Conservation (phyloP, 768 basidiomycete genomes). For the Tylopilus sp. region DNA sequence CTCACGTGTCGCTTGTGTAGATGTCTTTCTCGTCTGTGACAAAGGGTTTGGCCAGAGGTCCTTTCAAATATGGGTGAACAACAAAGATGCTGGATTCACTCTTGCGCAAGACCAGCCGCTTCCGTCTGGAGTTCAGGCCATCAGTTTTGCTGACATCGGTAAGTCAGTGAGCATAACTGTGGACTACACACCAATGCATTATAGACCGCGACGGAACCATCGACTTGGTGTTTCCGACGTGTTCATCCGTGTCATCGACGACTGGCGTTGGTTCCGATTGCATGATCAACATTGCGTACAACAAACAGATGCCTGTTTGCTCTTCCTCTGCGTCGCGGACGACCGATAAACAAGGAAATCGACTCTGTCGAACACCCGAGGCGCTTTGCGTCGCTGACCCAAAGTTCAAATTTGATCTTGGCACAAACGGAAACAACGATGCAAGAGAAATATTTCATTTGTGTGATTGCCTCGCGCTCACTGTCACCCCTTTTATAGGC, state of each 20-base stretch:
- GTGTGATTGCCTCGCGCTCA: neutral
- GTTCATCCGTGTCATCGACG: slow-evolving; percentile 60
- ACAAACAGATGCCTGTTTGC: slow-evolving; percentile 85
- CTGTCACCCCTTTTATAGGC: slow-evolving; percentile 38
- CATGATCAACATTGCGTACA: slow-evolving; percentile 88
- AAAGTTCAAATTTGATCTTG: slow-evolving; percentile 74
- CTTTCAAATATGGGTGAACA: slow-evolving; percentile 92
- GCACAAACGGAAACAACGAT: slow-evolving; percentile 44
- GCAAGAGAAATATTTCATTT: slow-evolving; percentile 32
- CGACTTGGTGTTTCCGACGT: slow-evolving; percentile 90
- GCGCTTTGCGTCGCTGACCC: slow-evolving; percentile 82
- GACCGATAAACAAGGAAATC: slow-evolving; percentile 44
- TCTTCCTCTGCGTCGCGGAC: slow-evolving; percentile 48
- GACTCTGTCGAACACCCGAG: slow-evolving; percentile 69
- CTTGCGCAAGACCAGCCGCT: slow-evolving; percentile 65
- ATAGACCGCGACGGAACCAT: slow-evolving; percentile 94
- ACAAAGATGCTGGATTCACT: slow-evolving; percentile 70
- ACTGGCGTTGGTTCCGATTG: slow-evolving; percentile 77
- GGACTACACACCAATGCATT: neutral
- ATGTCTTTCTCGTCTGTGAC: slow-evolving; percentile 87
- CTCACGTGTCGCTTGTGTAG: slow-evolving; percentile 36
- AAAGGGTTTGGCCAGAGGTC: slow-evolving; percentile 52
- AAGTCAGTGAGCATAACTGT: slow-evolving; percentile 11
- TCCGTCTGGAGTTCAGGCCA: slow-evolving; percentile 71
- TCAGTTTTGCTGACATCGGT: slow-evolving; percentile 93